Evolutionary conservation across 2,329 filamentous ascomycete species (phyloP), one percentile per base, ranked within the genome.

Genomic region (Trichophyton schoenleinii): DNA sequence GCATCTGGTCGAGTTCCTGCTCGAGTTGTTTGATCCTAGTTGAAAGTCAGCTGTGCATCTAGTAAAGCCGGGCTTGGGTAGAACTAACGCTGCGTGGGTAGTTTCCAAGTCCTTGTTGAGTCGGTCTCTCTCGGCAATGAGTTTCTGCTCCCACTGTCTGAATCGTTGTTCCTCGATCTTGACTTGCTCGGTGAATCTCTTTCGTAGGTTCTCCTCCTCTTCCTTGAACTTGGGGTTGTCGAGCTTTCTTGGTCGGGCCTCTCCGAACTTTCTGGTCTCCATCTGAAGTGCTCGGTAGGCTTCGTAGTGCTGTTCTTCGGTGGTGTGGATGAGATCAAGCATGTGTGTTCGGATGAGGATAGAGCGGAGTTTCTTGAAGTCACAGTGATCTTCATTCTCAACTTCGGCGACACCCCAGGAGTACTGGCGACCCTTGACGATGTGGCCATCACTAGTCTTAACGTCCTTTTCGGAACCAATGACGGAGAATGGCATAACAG

Each of bases 171-270:
- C 94, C 82, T 99, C 95, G 72, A 99, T 89, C 89, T 99, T 99
- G 81, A 99, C 94, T 78, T 99, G 94, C 81, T 99, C 94, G 69
- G 94, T 99, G 80, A 99, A 99, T 70, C 95, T 86, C 86, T 99
- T 99, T 79, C 94, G 87, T 67, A 99, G 86, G 65, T 89, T 89
- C 83, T 99, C 94, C 75, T 99, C 94, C 79, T 99, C 94, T 77
- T 99, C 94, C 85, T 99, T 99, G 85, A 97, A 99, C 83, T 99
- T 99, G 79, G 94, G 94, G 83, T 99, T 99, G 81, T 99, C 94
- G 70, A 99, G 83, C 85, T 99, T 99, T 78, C 92, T 84, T 69
- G 94, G 94, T 68, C 92, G 87, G 63, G 91, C 92, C 81, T 99
- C 95, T 78, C 94, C 94, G 70, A 99, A 97, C 80, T 99, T 99